Base-by-base conservation (phyloP, 78 protist species). In the Cavenderia fasciculata region DNA sequence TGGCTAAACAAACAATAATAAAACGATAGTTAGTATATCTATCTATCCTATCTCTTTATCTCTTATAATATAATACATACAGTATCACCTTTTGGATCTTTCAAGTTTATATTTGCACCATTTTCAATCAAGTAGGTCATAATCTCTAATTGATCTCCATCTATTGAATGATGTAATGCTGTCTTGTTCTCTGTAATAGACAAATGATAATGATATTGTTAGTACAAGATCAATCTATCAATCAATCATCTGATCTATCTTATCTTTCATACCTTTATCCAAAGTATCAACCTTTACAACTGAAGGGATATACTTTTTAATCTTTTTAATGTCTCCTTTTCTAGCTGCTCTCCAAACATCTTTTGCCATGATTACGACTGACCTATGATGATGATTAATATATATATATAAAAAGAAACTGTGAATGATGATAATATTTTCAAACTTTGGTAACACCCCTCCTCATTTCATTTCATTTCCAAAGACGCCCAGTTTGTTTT, bases 231-330 rank as follows among this genome's bases (percentile, higher is more conserved):
- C 14, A 25, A 56, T 56, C 14, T 19, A 12, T 56, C 14, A 7
- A 56, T 56, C 14, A 7, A 14, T 18, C 54, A 49, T 14, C 5
- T 10, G 5, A 56, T 56, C n/a, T n/a, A n/a, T n/a, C n/a, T n/a
- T n/a, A n/a, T n/a, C n/a, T n/a, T n/a, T 31, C 12, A 18, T 61
- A 61, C 69, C 69, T 79, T 79, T 79, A 79, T 79, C 88, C 14
- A 79, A 25, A 18, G 62, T 69, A 27, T 62, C 68, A 10, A 38
- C 31, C 52, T 66, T 79, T 33, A 63, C 51, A 10, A 43, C 2
- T 5, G 51, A 25, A 18, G 76, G 74, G 34, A 79, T 29, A 40
- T 65, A 65, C n/a, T 79, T 79, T 66, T 66, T 79, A 23, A 79
- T 52, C 40, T 46, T 65, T 6, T 4, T 23, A 5, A 79, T 7